Evolutionary conservation across 129 eudicot genomes (phyloP).

Genomic region (Mikania micrantha): DNA sequence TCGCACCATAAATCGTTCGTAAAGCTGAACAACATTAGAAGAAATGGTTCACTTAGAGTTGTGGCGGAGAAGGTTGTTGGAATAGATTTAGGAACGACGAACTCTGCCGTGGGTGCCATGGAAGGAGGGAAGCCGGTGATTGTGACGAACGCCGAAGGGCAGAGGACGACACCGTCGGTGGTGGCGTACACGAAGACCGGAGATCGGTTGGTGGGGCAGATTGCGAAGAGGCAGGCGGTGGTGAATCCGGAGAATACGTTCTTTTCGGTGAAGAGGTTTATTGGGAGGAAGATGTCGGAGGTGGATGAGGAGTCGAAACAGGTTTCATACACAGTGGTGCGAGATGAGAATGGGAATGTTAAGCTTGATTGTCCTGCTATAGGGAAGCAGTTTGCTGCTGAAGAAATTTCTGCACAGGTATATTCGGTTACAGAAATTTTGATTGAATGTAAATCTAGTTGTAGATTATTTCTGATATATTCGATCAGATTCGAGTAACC

Average conservation of each 20-base stretch:
- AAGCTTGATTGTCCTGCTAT: conserved; percentile 98
- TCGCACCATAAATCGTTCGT: conserved; percentile 28
- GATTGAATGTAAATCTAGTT: too few species aligned
- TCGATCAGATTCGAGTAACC: too few species aligned
- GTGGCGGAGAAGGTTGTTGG: conserved; percentile 90
- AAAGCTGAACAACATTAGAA: conserved; percentile 20
- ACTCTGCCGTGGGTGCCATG: conserved; percentile 95
- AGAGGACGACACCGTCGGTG: conserved; percentile 89
- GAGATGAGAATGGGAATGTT: conserved; percentile 94
- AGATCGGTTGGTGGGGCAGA: conserved; percentile 84
- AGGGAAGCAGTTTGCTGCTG: conserved; percentile 90
- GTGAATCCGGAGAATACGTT: conserved; percentile 90
- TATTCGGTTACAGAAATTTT: neutral
- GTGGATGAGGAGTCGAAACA: conserved; percentile 91
- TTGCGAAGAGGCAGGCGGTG: conserved; percentile 95
- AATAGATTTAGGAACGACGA: conserved; percentile 83
- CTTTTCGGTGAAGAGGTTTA: conserved; percentile 85
- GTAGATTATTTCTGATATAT: too few species aligned
- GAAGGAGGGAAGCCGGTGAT: conserved; percentile 94
- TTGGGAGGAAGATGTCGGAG: conserved; percentile 94
- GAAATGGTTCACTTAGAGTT: conserved; percentile 33
- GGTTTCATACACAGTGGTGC: conserved; percentile 70
- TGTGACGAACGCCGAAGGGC: conserved; percentile 84
- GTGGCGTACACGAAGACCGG: conserved; percentile 89
- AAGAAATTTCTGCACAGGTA: conserved; percentile 96